Conservation (phyloP, 371 early-diverging fungal species). For the Mitosporidium daphniae region DNA sequence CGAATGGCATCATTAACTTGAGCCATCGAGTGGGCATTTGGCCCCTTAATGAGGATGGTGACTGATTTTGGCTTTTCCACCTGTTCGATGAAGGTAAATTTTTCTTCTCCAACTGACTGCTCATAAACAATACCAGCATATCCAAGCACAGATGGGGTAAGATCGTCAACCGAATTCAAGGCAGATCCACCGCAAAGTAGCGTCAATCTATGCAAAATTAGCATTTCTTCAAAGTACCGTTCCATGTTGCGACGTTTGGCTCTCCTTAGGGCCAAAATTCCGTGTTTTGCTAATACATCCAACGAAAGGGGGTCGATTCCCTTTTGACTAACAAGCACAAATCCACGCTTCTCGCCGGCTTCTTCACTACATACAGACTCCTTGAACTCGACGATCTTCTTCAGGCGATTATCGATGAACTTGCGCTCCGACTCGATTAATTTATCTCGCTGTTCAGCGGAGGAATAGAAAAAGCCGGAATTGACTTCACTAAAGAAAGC, state of each 20-base stretch:
- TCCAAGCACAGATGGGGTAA: slow-evolving; percentile 49
- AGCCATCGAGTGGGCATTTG: slow-evolving; percentile 60
- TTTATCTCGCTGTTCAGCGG: slow-evolving; percentile 86
- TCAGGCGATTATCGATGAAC: slow-evolving; percentile 64
- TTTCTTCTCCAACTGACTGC: slow-evolving; percentile 85
- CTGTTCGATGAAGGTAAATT: slow-evolving; percentile 96
- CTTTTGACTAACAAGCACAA: slow-evolving; percentile 94
- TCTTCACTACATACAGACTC: slow-evolving; percentile 54
- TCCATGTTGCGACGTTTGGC: slow-evolving; percentile 99
- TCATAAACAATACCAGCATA: slow-evolving; percentile 76
- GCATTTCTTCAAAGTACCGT: slow-evolving; percentile 19
- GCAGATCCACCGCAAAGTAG: slow-evolving; percentile 81
- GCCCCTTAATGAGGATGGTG: slow-evolving; percentile 83
- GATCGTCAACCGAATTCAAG: slow-evolving; percentile 82
- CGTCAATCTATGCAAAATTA: slow-evolving; percentile 22
- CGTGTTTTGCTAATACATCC: slow-evolving; percentile 78
- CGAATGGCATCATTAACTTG: slow-evolving; percentile 89
- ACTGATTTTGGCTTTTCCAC: slow-evolving; percentile 62
- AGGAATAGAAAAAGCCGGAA: slow-evolving; percentile 91
- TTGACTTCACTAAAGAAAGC: slow-evolving; percentile 77
- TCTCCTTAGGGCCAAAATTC: slow-evolving; percentile 82
- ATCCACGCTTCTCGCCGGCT: slow-evolving; percentile 31
- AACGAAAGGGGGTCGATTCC: slow-evolving; percentile 95
- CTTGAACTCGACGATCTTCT: slow-evolving; percentile 78
- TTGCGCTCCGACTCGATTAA: slow-evolving; percentile 86